These are phyloP conservation scores for Ambrosia hybrid DNA, from an alignment of 140 eudicot genomes.

Conservation along the genomic window DNA sequence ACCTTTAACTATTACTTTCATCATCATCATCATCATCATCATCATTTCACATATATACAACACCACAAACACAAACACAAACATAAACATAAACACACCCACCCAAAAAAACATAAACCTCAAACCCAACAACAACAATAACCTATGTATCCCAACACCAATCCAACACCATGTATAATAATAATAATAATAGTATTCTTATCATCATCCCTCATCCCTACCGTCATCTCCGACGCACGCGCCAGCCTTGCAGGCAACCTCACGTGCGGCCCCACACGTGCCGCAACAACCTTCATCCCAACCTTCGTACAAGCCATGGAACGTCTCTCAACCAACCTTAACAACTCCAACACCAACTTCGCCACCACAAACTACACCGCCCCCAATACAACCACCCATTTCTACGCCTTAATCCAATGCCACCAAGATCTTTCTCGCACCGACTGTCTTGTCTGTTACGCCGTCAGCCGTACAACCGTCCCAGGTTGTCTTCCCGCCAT, in stretches of 20 bases:
- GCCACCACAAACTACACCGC: slow-evolving; percentile 18
- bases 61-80: too few relatives aligned
- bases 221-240: slow-evolving; percentile 53
- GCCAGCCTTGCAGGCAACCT: slow-evolving; percentile 43
- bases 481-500: slow-evolving; percentile 67
- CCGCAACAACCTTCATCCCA: slow-evolving; percentile 36
- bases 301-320: slow-evolving; percentile 58
- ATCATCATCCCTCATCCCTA: too few relatives aligned
- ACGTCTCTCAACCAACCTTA: slow-evolving; percentile 34
- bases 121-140: too few relatives aligned
- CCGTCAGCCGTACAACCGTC: slow-evolving; percentile 70
- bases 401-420: slow-evolving; percentile 65
- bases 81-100: too few relatives aligned
- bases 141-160: too few relatives aligned
- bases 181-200: too few relatives aligned
- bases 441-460: slow-evolving; percentile 83
- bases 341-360: slow-evolving; percentile 32
- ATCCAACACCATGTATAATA: too few relatives aligned
- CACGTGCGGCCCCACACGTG: slow-evolving; percentile 41
- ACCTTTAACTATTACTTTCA: too few relatives aligned
- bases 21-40: too few relatives aligned
- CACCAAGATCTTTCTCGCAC: slow-evolving; percentile 53
- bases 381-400: slow-evolving; percentile 12
- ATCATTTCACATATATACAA: too few relatives aligned
- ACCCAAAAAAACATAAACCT: too few relatives aligned